Base-by-base conservation (phyloP, 2,329 filamentous ascomycete species). In the Colletotrichum spaethianum region DNA sequence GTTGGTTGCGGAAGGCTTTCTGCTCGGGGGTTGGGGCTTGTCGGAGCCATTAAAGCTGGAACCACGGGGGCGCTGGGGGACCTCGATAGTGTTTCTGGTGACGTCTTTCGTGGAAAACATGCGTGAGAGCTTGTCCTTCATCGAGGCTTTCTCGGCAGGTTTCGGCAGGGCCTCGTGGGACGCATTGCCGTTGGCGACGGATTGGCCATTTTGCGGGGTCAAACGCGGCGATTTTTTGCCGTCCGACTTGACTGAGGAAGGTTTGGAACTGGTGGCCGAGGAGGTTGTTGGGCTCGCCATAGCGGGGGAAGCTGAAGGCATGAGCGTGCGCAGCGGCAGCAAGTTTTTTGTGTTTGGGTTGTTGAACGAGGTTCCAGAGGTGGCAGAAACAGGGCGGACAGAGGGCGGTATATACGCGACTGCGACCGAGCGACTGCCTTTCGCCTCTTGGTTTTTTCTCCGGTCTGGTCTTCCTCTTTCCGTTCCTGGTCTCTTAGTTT, bases 51-150 rank as follows among this genome's bases (percentile, higher is more conserved):
- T 72, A 57, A 80, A 63, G 20, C 81, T 83, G 23, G 82, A 75
- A 63, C 80, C 79, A 52, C 83, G 80, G 50, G 80, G 75, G 63
- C 82, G 82, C 69, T 78, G 76, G 55, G 78, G 74, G 18, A 75
- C 63, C 31, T 83, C 81, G 67, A 81, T 82, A 46, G 82, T 75
- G 65, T 79, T 78, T 67, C 80, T 82, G 50, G 80, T 76, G 26
- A 83, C 78, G 65, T 91, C 89, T 78, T 88, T 90, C 75, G 84
- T 86, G 65, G 87, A 90, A 81, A 92, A 92, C 87, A 92, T 92
- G 83, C 90, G 88, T 50, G 89, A 89, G 68, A 92, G 79, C 57
- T 89, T 88, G 78, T 91, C 89, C 79, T 91, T 92, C 81, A 92
- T 89, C 18, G 89, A 90, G 2, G 86, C 80, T 79, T 89, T 91